These are phyloP conservation scores for Microsporum ferrugineum DNA, from an alignment of 2,329 filamentous ascomycete genomes.

Conservation along the genomic window DNA sequence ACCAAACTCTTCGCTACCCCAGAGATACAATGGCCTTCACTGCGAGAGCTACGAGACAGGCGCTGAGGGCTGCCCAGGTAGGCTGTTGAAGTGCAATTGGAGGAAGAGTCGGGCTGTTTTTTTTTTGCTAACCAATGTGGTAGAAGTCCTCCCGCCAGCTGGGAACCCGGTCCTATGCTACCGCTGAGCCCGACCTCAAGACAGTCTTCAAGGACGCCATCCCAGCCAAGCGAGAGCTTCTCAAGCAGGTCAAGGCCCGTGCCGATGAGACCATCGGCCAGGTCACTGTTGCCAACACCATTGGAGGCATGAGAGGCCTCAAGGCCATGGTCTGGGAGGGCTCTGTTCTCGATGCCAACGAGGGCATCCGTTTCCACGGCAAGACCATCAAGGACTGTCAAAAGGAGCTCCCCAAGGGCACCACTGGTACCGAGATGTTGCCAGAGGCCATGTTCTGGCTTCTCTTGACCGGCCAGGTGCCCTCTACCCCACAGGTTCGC, in stretches of 20 bases:
- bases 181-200: constrained; percentile 80
- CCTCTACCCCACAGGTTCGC: constrained; percentile 69
- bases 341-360: constrained; percentile 88
- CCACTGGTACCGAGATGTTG: constrained; percentile 77
- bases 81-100: constrained; percentile 1
- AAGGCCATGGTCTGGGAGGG: constrained; percentile 99
- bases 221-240: constrained; percentile 80
- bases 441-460: constrained; percentile 99
- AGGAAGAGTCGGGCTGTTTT: not conserved
- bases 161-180: constrained; percentile 37
- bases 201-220: constrained; percentile 71
- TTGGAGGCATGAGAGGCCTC: constrained; percentile 93
- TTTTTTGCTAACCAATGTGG: not conserved
- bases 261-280: constrained; percentile 75
- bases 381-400: constrained; percentile 98
- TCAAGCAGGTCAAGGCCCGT: constrained; percentile 87
- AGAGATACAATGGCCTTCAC: constrained; percentile 23
- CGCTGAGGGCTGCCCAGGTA: constrained; percentile 29
- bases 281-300: constrained; percentile 84
- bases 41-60: constrained; percentile 30
- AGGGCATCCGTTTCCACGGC: constrained; percentile 96
- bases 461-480: constrained; percentile 83
- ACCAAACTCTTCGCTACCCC: not conserved
- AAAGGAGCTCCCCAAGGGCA: constrained; percentile 82
- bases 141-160: constrained; percentile 15